Base-by-base conservation (phyloP, 2,329 filamentous ascomycete species). In the Berkeleyomyces rouxiae region DNA sequence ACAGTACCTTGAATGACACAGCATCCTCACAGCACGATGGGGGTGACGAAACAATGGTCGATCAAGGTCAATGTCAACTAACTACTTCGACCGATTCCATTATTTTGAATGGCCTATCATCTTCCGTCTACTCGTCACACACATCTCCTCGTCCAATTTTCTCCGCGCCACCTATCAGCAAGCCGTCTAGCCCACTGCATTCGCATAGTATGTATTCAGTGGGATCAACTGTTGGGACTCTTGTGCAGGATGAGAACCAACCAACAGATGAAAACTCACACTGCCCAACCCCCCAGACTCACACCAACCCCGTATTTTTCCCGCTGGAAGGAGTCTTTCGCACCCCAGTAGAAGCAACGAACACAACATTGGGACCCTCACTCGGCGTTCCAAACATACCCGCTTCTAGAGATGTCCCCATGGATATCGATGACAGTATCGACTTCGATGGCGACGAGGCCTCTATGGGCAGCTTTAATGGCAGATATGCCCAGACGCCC, bases 241-340 rank as follows among this genome's bases (percentile, higher is more conserved):
- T 37, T 4, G 36, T 40, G 11, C 61, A 51, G 46, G 9, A 53
- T 46, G 36, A 59, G 36, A 39, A 58, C 58, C n/a, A 40, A 16
- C 16, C 36, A 16, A 44, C 31, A 9, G 37, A 7, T 9, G 31
- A 46, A 7, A 36, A 31, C 4, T 47, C 42, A 7, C 44, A 31
- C 16, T 9, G 23, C 3, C 13, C 13, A 43, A 31, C 78, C 70
- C 36, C 51, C n/a, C 2, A 13, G 5, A 37, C 33, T 39, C 51
- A 7, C 11, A 7, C 51, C 9, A 80, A 76, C 68, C 80, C 78
- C 44, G 77, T 84, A 61, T 81, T 86, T 67, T 78, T 82, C 10
- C 81, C 84, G 4, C 78, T 79, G 16, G 78, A 85, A 68, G 85
- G 83, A 58, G 80, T 82, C 62, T 85, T 86, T 69, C 79, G 80